These are phyloP conservation scores for Rhodomyrtus tomentosa DNA, from an alignment of 345 rosid species.

Conservation along the genomic window DNA sequence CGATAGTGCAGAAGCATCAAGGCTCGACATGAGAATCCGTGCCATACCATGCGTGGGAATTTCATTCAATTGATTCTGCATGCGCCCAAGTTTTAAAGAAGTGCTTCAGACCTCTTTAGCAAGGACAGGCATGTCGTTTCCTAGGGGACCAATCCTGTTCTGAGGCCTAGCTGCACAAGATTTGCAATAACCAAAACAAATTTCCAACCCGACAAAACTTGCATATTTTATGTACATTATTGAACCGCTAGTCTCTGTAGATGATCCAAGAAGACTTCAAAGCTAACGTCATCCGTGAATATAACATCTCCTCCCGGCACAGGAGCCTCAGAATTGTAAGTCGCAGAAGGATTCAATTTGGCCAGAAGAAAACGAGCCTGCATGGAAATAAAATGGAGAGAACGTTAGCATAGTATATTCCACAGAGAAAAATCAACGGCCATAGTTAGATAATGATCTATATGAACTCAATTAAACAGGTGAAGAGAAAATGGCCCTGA, in stretches of 20 bases:
- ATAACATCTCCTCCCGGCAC: conserved; percentile 48
- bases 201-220: background rate
- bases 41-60: background rate
- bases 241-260: conserved; percentile 81
- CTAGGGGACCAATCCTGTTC: background rate
- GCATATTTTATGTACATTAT: conserved; percentile 5
- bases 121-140: background rate
- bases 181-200: background rate
- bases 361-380: conserved; percentile 98
- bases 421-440: background rate
- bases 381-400: background rate
- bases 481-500: background rate
- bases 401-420: background rate
- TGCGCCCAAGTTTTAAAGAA: background rate
- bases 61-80: background rate
- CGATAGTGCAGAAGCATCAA: background rate
- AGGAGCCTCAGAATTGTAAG: conserved; percentile 39
- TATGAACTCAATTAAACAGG: background rate
- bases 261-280: conserved; percentile 90
- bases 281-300: conserved; percentile 90
- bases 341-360: conserved; percentile 78
- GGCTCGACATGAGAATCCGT: background rate
- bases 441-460: background rate
- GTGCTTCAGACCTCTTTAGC: background rate
- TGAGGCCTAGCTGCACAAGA: background rate